These are phyloP conservation scores for Uncinocarpus reesii DNA, from an alignment of 2,329 filamentous ascomycete species.

Conservation along the genomic window DNA sequence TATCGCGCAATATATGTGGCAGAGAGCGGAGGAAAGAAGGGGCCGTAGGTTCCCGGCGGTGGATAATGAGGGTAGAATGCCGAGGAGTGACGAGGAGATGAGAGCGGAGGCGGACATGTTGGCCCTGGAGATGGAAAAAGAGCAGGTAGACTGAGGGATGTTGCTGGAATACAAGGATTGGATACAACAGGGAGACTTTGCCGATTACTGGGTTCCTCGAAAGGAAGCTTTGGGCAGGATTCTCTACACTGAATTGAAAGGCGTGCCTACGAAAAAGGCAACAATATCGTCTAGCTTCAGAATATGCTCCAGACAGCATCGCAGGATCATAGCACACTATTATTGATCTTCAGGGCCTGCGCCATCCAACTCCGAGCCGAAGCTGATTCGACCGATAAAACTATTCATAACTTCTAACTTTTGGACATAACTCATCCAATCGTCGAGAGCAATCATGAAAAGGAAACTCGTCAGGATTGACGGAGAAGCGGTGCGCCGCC, in stretches of 20 bases:
- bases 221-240: too few relatives aligned
- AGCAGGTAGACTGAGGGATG: constrained; percentile 17
- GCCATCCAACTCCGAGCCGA: not conserved
- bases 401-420: not conserved
- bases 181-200: too few relatives aligned
- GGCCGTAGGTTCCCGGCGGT: constrained; percentile 54
- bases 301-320: too few relatives aligned
- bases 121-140: constrained; percentile 44
- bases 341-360: too few relatives aligned
- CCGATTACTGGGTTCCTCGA: too few relatives aligned
- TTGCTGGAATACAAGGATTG: not conserved
- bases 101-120: constrained; percentile 62
- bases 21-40: constrained; percentile 43
- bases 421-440: not conserved
- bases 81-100: constrained; percentile 68
- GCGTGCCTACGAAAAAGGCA: too few relatives aligned
- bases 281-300: too few relatives aligned
- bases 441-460: not conserved
- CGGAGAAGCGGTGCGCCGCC: constrained; percentile 17
- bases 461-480: not conserved
- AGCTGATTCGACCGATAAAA: not conserved
- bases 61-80: constrained; percentile 58
- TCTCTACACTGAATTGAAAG: not conserved
- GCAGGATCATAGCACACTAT: too few relatives aligned
- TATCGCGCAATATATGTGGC: constrained; percentile 46